Conservation (phyloP, 2,329 filamentous ascomycete species). For the Botrytis sinoallii region DNA sequence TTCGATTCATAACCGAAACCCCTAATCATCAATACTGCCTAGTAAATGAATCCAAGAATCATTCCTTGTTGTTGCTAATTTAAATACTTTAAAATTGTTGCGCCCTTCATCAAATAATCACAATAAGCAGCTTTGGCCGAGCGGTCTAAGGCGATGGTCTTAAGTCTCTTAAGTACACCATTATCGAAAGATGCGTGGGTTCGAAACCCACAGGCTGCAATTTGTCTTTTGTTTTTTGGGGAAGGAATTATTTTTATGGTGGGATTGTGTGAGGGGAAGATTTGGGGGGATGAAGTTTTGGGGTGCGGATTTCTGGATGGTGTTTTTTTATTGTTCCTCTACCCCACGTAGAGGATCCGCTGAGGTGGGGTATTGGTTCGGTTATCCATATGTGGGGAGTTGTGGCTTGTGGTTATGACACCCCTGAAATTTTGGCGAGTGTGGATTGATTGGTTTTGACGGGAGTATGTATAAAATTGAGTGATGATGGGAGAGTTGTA, state of each 20-base stretch:
- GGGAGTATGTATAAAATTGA: neutral
- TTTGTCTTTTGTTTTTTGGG: neutral
- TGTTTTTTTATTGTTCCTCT: neutral
- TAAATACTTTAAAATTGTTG: too few species aligned
- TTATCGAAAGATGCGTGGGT: conserved; percentile 18
- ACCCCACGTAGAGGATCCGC: neutral
- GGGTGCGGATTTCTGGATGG: neutral
- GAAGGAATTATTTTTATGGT: fast-evolving
- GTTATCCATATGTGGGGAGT: neutral
- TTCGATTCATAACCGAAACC: neutral
- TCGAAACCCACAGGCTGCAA: conserved; percentile 12
- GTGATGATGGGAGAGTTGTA: neutral
- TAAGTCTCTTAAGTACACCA: conserved; percentile 6
- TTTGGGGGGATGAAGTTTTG: too few species aligned
- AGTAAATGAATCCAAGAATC: neutral
- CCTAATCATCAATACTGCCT: neutral
- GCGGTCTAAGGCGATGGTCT: conserved; percentile 17
- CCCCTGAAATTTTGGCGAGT: neutral
- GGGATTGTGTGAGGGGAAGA: neutral
- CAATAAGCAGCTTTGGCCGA: neutral
- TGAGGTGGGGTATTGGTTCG: neutral
- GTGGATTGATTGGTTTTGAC: neutral
- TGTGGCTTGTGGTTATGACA: neutral
- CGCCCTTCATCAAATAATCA: too few species aligned
- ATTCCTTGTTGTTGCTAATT: fast-evolving